Evolutionary conservation across 345 rosid species (phyloP), one percentile per base, ranked within the genome.

Genomic region (Trapa incisa): DNA sequence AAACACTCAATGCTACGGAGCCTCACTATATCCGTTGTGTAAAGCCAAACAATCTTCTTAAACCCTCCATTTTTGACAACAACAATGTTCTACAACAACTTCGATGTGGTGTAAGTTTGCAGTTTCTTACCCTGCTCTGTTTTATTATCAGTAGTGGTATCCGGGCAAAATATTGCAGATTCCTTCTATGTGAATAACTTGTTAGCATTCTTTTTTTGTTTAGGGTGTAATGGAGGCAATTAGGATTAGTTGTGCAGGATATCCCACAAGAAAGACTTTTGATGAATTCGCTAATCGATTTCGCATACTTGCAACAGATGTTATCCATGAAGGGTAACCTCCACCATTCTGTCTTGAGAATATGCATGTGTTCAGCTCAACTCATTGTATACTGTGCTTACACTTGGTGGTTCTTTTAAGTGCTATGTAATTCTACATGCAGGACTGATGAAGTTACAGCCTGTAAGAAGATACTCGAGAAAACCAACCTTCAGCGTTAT

Each of bases 181-280:
- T 45, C 11, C 9, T 54, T 8, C 37, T 32, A 11, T n/a, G 29
- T 58, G 37, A 58, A 58, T 58, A 32, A 58, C 63, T 32, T 58
- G 38, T 45, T 45, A 45, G 36, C 2, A 32, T 15, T 9, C 37
- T 77, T 10, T 45, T 14, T 54, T 15, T 22, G 29, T 53, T 16
- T 39, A 94, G 99, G 99, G 99, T 50, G 99, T 94, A 75, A 79
- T 94, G 91, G 99, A 94, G 73, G 99, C 99, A 74, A 91, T 94
- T 77, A 82, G 99, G 80, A 94, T 94, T 72, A 94, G 99, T 73
- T 91, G 97, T 76, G 99, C 96, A 43, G 99, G 99, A 63, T 91
- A 81, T 76, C 99, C 99, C 64, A 87, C 99, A 70, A 81, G 99
- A 79, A 94, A 82, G 80, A 66, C 81, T 32, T 94, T 94, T 77